Conservation (phyloP, 225 moss, liverwort and hornwort species). For the Polytrichum commune region DNA sequence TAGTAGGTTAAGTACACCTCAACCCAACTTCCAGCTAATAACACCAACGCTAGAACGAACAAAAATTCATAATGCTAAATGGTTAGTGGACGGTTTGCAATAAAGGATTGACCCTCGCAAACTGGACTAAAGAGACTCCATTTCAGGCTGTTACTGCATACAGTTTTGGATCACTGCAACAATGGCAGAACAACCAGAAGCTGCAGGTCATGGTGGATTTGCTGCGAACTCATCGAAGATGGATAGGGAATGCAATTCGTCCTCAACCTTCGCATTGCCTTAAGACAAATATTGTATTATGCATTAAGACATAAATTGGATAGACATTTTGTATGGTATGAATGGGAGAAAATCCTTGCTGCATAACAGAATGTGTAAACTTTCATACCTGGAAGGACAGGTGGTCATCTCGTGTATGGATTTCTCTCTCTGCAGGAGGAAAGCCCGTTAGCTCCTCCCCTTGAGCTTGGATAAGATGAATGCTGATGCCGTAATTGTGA, state of each 20-base stretch:
- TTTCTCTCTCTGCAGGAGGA: slow-evolving; percentile 42
- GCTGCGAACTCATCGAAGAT: neutral
- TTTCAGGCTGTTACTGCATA: too few relatives aligned
- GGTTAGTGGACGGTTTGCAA: neutral
- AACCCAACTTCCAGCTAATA: neutral
- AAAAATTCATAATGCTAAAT: neutral
- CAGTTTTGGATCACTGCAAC: too few relatives aligned
- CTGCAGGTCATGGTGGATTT: neutral
- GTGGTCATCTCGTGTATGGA: slow-evolving; percentile 72
- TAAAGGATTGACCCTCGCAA: neutral
- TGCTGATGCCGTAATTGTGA: slow-evolving; percentile 80
- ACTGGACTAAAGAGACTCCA: too few relatives aligned
- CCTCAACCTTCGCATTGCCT: too few relatives aligned
- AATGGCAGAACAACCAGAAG: neutral
- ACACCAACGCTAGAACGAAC: neutral
- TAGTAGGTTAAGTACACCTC: neutral
- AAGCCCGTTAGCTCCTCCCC: slow-evolving; percentile 19
- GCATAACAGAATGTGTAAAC: too few relatives aligned
- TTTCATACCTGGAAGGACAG: slow-evolving; percentile 77
- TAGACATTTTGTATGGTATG: too few relatives aligned
- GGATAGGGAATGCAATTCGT: too few relatives aligned
- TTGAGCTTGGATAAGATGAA: slow-evolving; percentile 73
- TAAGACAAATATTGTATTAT: too few relatives aligned
- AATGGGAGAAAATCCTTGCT: too few relatives aligned
- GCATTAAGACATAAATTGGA: too few relatives aligned